phyloP scores from a whole-genome alignment of 768 basidiomycete genomes.

The Panaeolus papilionaceus region DNA sequence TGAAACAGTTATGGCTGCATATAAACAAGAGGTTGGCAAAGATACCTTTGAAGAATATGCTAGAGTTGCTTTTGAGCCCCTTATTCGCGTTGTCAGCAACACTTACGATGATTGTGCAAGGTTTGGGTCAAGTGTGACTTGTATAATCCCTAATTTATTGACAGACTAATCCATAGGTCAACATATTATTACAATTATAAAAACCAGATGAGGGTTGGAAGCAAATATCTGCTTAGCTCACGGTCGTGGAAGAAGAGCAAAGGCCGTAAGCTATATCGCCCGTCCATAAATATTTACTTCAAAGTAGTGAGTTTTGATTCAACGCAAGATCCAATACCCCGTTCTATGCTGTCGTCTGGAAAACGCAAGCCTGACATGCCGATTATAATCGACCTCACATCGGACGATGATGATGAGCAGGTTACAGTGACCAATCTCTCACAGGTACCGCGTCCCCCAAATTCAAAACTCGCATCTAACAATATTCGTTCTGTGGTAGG shows the following conservation, averaged over 20 bases:
- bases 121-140: background rate
- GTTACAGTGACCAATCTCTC: background rate
- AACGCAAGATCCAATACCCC: constrained; percentile 7
- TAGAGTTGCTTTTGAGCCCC: constrained; percentile 41
- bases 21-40: constrained; percentile 46
- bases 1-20: constrained; percentile 52
- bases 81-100: constrained; percentile 40
- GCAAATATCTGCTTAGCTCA: background rate
- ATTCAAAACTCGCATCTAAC: background rate
- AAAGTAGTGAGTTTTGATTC: background rate
- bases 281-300: background rate
- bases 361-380: background rate
- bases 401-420: background rate
- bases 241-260: constrained; percentile 8
- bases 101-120: constrained; percentile 24
- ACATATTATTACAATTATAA: background rate
- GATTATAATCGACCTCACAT: constrained; percentile 15
- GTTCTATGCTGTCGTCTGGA: background rate
- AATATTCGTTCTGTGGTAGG: background rate
- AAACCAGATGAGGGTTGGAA: constrained; percentile 3
- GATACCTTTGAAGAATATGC: constrained; percentile 45
- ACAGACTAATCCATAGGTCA: background rate
- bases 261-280: background rate
- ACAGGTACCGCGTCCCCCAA: background rate
- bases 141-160: background rate